Conservation (phyloP, 768 basidiomycete species). For the Tulasnella sp. region DNA sequence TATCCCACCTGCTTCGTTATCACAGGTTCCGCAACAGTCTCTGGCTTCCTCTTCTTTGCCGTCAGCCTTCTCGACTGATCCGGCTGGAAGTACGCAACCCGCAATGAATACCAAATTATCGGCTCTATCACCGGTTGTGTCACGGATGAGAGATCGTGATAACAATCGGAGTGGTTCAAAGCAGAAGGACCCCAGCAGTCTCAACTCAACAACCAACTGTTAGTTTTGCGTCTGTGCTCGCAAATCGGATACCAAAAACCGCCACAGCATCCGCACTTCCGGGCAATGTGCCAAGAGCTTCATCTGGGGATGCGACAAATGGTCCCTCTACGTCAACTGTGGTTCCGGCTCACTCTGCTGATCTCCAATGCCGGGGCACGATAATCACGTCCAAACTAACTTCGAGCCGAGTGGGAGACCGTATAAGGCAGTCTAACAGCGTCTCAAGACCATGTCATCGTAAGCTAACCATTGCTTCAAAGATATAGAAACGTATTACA, state of each 20-base stretch:
- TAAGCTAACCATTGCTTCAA: too few relatives aligned
- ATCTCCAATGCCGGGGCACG: too few relatives aligned
- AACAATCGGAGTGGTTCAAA: constrained; percentile 35
- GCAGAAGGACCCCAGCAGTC: background rate
- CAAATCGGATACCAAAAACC: background rate
- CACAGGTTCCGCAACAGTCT: constrained; percentile 16
- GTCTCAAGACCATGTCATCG: too few relatives aligned
- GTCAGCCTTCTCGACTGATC: constrained; percentile 12
- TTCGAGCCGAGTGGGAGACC: too few relatives aligned
- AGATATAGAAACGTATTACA: too few relatives aligned
- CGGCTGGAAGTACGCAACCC: constrained; percentile 2
- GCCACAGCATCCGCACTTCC: background rate
- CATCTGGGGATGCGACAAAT: background rate
- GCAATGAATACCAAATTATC: constrained; percentile 17
- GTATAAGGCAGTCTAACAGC: too few relatives aligned
- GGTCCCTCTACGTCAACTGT: too few relatives aligned
- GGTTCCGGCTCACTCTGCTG: too few relatives aligned
- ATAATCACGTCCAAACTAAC: too few relatives aligned
- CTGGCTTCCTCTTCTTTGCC: background rate
- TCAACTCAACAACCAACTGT: background rate
- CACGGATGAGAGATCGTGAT: constrained; percentile 68
- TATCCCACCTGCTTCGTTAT: constrained; percentile 29
- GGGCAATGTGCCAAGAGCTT: background rate
- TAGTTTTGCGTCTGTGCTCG: background rate
- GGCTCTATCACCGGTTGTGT: constrained; percentile 63